Evolutionary conservation across 768 basidiomycete species (phyloP).

Genomic region (Cyathus striatus): DNA sequence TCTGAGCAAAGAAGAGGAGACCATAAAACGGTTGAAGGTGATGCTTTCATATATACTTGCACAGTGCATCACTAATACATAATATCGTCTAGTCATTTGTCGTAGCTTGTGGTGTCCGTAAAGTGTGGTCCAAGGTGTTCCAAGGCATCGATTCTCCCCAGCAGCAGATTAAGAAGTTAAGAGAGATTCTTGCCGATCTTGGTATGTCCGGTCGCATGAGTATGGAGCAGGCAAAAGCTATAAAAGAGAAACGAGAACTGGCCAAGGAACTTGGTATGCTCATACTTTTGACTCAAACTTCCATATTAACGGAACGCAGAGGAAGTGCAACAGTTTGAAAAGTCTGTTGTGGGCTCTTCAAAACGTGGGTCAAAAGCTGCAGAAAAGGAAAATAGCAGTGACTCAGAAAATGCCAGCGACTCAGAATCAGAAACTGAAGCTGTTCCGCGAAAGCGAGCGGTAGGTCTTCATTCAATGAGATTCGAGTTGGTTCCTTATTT

Average conservation of each 20-base stretch:
- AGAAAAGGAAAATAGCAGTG: conserved; percentile 5
- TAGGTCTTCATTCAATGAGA: conserved; percentile 15
- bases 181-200: conserved; percentile 58
- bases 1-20: conserved; percentile 62
- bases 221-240: conserved; percentile 74
- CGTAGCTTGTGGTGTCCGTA: conserved; percentile 71
- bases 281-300: not conserved
- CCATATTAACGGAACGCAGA: conserved; percentile 32
- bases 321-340: conserved; percentile 71
- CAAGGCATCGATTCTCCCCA: conserved; percentile 48
- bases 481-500: not conserved
- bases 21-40: conserved; percentile 73
- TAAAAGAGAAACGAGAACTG: conserved; percentile 70
- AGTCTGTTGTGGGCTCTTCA: conserved; percentile 34
- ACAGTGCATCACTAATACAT: conserved; percentile 1
- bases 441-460: conserved; percentile 35
- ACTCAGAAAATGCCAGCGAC: conserved; percentile 9
- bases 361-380: conserved; percentile 5
- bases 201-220: conserved; percentile 80
- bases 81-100: conserved; percentile 48
- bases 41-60: not conserved
- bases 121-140: conserved; percentile 73
- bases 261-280: conserved; percentile 71
- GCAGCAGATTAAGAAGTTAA: conserved; percentile 63
- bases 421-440: conserved; percentile 19